Evolutionary conservation across 192 early-diverging fungal species (phyloP).

Genomic region (Irineochytrium annulatum): DNA sequence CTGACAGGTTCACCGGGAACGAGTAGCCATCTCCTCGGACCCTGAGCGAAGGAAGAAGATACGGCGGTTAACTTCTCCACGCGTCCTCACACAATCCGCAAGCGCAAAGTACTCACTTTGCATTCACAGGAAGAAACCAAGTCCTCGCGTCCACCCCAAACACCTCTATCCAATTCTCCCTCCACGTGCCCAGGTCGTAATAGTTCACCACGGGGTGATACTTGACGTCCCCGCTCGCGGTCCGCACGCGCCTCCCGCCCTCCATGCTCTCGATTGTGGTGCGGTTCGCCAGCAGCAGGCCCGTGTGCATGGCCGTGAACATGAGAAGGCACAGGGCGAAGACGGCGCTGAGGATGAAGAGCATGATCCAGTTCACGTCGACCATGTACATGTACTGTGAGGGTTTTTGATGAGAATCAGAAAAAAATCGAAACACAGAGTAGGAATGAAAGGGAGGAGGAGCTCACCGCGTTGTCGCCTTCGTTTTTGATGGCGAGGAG

Average conservation of each 20-base stretch:
- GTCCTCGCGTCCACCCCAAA: constrained; percentile 29
- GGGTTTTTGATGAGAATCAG: not conserved
- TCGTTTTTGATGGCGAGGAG: constrained; percentile 5
- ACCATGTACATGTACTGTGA: constrained; percentile 10
- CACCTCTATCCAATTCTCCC: constrained; percentile 32
- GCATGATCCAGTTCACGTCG: constrained; percentile 27
- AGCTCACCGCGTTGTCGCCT: constrained; percentile 4
- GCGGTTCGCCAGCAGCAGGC: constrained; percentile 35
- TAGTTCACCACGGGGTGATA: constrained; percentile 26
- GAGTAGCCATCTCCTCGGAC: no score
- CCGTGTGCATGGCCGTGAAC: constrained; percentile 32
- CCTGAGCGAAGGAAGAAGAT: no score
- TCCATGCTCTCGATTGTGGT: constrained; percentile 48
- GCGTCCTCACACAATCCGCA: no score
- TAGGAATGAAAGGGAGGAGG: not conserved
- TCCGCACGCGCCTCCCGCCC: constrained; percentile 16
- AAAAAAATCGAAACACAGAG: not conserved
- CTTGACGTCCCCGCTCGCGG: constrained; percentile 7
- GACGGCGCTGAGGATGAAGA: constrained; percentile 33
- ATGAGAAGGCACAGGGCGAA: constrained; percentile 37
- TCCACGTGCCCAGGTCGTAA: constrained; percentile 33
- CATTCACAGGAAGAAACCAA: constrained; percentile 39
- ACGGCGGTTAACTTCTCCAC: no score
- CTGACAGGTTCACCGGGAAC: no score
- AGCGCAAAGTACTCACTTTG: constrained; percentile 27